phyloP scores from a whole-genome alignment of 2,329 filamentous ascomycete species.

The Aspergillus bombycis region DNA sequence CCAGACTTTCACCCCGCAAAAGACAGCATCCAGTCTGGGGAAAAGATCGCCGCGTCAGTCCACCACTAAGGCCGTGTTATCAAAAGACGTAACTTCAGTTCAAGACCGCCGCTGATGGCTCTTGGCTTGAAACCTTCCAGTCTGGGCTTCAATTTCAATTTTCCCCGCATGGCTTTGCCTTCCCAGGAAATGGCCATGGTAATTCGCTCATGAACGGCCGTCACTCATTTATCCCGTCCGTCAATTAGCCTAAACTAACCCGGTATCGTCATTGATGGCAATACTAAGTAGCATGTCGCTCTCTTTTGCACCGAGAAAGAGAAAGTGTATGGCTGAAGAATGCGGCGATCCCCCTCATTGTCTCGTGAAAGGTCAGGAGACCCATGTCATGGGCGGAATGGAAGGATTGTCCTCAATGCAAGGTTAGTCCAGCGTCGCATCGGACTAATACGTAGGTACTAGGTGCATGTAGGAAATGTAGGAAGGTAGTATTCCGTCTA shows the following conservation, averaged over 20 bases:
- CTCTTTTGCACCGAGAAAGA: background rate
- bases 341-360: background rate
- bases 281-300: background rate
- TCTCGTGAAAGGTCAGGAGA: background rate
- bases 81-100: background rate
- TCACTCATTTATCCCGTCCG: background rate
- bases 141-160: background rate
- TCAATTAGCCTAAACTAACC: background rate
- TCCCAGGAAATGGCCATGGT: background rate
- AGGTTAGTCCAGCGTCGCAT: background rate
- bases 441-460: background rate
- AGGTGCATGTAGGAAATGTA: background rate
- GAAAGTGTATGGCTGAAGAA: background rate
- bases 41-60: conserved; percentile 20
- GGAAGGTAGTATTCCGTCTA: background rate
- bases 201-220: background rate
- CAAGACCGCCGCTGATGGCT: background rate
- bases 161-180: background rate
- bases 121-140: background rate
- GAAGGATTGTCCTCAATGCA: background rate
- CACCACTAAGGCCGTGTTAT: conserved; percentile 16
- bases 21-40: conserved; percentile 11
- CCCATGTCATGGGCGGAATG: background rate
- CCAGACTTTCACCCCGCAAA: conserved; percentile 13
- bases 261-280: background rate